These are phyloP conservation scores for Plasmopara viticola DNA, from an alignment of 352 stramenopile genomes.

Conservation along the genomic window DNA sequence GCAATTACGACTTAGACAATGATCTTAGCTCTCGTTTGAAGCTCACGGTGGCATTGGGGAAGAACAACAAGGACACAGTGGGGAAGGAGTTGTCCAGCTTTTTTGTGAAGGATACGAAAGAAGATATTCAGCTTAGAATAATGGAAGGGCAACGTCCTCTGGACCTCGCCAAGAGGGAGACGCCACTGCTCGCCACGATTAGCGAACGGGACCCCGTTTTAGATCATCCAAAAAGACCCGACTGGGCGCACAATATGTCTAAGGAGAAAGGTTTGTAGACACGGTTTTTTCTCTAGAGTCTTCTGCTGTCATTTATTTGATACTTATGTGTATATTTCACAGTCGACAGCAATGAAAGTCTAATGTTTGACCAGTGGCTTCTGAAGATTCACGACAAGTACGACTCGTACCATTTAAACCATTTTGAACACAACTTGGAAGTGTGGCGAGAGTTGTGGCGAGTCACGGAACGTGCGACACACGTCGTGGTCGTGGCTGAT, in stretches of 20 bases:
- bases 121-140: slow-evolving; percentile 79
- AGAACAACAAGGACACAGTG: slow-evolving; percentile 76
- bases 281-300: slow-evolving; percentile 1
- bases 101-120: slow-evolving; percentile 84
- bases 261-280: slow-evolving; percentile 60
- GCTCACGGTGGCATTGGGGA: slow-evolving; percentile 72
- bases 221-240: slow-evolving; percentile 62
- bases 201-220: slow-evolving; percentile 59
- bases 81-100: slow-evolving; percentile 82
- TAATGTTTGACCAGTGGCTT: slow-evolving; percentile 86
- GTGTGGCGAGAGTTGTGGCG: slow-evolving; percentile 86
- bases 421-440: slow-evolving; percentile 84
- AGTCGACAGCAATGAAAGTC: slow-evolving; percentile 75
- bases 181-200: slow-evolving; percentile 50
- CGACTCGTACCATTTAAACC: slow-evolving; percentile 71
- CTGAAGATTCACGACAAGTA: slow-evolving; percentile 83
- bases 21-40: slow-evolving; percentile 63
- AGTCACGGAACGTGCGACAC: slow-evolving; percentile 73
- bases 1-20: slow-evolving; percentile 60
- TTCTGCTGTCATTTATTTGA: not conserved
- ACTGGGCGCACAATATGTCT: slow-evolving; percentile 77
- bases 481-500: slow-evolving; percentile 75
- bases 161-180: slow-evolving; percentile 42
- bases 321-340: slow-evolving; percentile 1
- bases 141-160: slow-evolving; percentile 76